Evolutionary conservation across 1,284 basidiomycete genomes (phyloP).

Genomic region (Thelephora terrestris): DNA sequence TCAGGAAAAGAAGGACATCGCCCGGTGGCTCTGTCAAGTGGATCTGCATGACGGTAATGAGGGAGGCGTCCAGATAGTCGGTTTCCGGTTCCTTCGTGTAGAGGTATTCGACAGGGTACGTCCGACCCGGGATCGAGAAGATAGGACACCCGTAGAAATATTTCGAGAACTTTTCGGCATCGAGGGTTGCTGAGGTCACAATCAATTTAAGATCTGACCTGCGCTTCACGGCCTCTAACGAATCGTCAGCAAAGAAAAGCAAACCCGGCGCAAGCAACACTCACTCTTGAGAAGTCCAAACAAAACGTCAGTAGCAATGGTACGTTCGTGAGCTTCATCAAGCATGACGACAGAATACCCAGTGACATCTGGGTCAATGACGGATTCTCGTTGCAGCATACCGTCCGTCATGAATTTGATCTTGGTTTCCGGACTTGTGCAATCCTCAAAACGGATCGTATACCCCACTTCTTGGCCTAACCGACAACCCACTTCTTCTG

Average conservation of each 20-base stretch:
- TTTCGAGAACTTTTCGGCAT: conserved; percentile 97
- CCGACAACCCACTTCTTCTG: conserved; percentile 95
- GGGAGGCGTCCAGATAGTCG: conserved; percentile 97
- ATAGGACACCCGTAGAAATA: conserved; percentile 99
- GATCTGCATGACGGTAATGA: conserved; percentile 99
- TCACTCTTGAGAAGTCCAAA: conserved; percentile 94
- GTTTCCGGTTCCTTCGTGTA: conserved; percentile 98
- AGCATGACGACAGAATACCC: conserved; percentile 96
- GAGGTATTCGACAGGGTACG: conserved; percentile 95
- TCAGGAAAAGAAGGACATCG: conserved; percentile 94
- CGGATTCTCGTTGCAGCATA: conserved; percentile 95
- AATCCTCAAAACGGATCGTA: conserved; percentile 98
- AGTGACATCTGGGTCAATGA: conserved; percentile 90
- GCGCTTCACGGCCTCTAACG: conserved; percentile 82
- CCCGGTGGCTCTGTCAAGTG: conserved; percentile 97
- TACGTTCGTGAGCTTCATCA: conserved; percentile 98
- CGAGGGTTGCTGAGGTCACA: conserved; percentile 97
- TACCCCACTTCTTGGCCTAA: conserved; percentile 98
- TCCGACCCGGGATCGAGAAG: conserved; percentile 98
- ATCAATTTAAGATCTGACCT: conserved; percentile 95
- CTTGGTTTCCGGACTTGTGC: conserved; percentile 92
- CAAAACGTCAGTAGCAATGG: conserved; percentile 94
- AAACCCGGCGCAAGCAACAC: conserved; percentile 20
- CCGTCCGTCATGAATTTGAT: conserved; percentile 99
- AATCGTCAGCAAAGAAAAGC: conserved; percentile 14